Base-by-base conservation (phyloP, 2,329 filamentous ascomycete genomes). In the Penicillium verrucosum region DNA sequence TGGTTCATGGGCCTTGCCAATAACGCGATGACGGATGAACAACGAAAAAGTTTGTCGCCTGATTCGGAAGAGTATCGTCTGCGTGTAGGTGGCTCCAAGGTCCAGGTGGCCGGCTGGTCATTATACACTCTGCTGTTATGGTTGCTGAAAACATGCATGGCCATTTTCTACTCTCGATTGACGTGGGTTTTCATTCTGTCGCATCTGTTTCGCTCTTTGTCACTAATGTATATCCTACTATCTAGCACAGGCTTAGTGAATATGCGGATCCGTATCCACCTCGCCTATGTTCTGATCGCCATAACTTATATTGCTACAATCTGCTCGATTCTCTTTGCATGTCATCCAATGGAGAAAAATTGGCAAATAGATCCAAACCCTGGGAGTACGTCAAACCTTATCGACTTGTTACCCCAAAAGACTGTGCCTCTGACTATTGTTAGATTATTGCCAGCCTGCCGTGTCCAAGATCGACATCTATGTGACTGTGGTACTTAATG, bases 281-380 rank as follows among this genome's bases (percentile, higher is more conserved):
- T 83, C 43, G 82, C 82, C 8, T 84, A 82, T 57, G 70, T 63
- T 3, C 61, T 84, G 36, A 76, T 85, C 34, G 71, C 71, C 0
- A 61, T 61, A 2, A 84, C 80, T 4, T 86, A 80, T 60, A 53
- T 85, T 29, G 75, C 75, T 0, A 78, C 78, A 5, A 69, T 82
- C 29, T 71, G 80, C 34, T 78, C 79, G 4, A 77, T 85, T 36
- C 75, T 84, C 14, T 71, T 81, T 3, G 77, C 78, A 8, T 86
- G 84, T 60, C 74, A 75, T 25, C 82, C 82, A 0, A 77, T 86
- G 51, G 60, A 72, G 27, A 77, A 77, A 38, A 81, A 82, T 63
- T 86, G 83, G 82, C 82, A 86, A 66, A 84, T 86, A 47, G 72
- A 79, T 51, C 84, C 84, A 0, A 69, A 86, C 30, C 83, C 83